Conservation (phyloP, 225 moss, liverwort and hornwort genomes). For the Polytrichum commune region DNA sequence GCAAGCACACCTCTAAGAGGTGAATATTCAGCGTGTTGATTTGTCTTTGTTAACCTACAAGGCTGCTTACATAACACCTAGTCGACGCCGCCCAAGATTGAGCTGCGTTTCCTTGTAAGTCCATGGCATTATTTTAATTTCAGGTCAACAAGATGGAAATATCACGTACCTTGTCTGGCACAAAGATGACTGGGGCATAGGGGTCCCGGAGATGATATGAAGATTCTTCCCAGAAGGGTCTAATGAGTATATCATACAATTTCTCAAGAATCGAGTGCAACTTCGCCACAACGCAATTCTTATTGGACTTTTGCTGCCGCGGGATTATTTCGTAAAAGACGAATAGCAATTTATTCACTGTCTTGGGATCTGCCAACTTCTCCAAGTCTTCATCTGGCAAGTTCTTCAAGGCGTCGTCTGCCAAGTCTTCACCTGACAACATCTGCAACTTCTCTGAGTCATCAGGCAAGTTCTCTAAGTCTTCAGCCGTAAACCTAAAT, state of each 20-base stretch:
- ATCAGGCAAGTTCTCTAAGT: slow-evolving; percentile 2
- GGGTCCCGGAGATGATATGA: neutral
- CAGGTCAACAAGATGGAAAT: neutral
- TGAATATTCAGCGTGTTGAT: too few relatives aligned
- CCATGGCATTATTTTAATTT: too few relatives aligned
- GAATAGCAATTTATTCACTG: slow-evolving; percentile 8
- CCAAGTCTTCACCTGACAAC: too few relatives aligned
- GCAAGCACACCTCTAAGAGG: neutral
- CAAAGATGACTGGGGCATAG: slow-evolving; percentile 1
- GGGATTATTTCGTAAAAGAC: neutral
- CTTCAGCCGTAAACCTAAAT: neutral
- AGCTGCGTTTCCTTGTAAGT: too few relatives aligned
- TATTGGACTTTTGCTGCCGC: neutral
- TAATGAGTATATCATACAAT: slow-evolving; percentile 11
- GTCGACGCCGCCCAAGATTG: too few relatives aligned
- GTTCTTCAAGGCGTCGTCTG: too few relatives aligned
- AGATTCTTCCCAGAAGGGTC: neutral
- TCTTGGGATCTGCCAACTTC: slow-evolving; percentile 4
- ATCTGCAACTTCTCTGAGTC: too few relatives aligned
- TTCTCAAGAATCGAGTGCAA: slow-evolving; percentile 13
- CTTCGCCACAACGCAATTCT: neutral
- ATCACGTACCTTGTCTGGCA: slow-evolving; percentile 19
- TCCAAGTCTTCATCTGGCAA: neutral
- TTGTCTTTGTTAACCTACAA: too few relatives aligned
- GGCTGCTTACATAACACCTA: too few relatives aligned